These are phyloP conservation scores for Lepiota venenata DNA, from an alignment of 768 basidiomycete genomes.

Conservation along the genomic window DNA sequence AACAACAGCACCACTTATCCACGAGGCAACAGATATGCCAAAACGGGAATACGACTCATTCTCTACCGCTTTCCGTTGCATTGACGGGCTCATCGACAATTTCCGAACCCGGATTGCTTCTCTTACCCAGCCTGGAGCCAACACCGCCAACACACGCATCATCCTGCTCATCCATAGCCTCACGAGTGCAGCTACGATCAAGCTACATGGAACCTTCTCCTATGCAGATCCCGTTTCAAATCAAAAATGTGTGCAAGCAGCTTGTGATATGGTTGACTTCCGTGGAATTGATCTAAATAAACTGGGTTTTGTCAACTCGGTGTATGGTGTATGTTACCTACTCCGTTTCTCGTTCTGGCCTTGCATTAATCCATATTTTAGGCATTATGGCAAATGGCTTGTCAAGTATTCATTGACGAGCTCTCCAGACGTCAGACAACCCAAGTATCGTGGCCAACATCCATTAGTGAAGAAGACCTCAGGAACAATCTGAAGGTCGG, in stretches of 20 bases:
- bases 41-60: slow-evolving; percentile 40
- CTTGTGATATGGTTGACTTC: slow-evolving; percentile 38
- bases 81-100: slow-evolving; percentile 42
- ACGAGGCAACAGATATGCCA: slow-evolving; percentile 30
- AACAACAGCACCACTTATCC: slow-evolving; percentile 7
- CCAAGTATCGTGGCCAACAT: slow-evolving; percentile 26
- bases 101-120: slow-evolving; percentile 34
- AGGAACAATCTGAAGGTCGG: slow-evolving; percentile 37
- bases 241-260: slow-evolving; percentile 39
- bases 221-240: slow-evolving; percentile 39
- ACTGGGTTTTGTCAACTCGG: slow-evolving; percentile 41
- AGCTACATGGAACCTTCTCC: slow-evolving; percentile 47
- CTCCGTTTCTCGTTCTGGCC: slow-evolving; percentile 6
- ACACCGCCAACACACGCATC: slow-evolving; percentile 31
- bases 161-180: slow-evolving; percentile 47
- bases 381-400: slow-evolving; percentile 46
- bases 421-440: slow-evolving; percentile 38
- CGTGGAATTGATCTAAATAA: slow-evolving; percentile 36
- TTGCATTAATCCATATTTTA: slow-evolving; percentile 17
- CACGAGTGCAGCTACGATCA: slow-evolving; percentile 46
- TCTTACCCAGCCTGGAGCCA: slow-evolving; percentile 26
- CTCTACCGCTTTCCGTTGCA: slow-evolving; percentile 37
- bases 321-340: slow-evolving; percentile 44
- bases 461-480: slow-evolving; percentile 36
- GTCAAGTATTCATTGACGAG: slow-evolving; percentile 44